phyloP scores from a whole-genome alignment of 1,284 basidiomycete species.

The Apiotrichum porosum region DNA sequence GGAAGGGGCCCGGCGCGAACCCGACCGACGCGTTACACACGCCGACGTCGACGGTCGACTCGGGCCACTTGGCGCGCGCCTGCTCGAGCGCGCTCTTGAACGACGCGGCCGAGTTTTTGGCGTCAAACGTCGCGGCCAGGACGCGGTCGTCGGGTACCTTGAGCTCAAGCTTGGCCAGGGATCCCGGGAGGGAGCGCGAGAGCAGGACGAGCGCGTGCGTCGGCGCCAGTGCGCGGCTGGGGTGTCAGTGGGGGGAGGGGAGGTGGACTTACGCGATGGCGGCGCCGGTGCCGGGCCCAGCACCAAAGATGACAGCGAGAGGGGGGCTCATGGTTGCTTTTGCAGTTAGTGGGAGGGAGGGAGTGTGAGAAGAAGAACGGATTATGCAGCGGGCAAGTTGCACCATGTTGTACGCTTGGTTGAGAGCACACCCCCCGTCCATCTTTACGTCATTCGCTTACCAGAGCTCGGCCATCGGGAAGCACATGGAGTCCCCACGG shows the following conservation, averaged over 20 bases:
- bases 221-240: slow-evolving; percentile 29
- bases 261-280: slow-evolving; percentile 22
- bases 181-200: slow-evolving; percentile 40
- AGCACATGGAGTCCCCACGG: too few relatives aligned
- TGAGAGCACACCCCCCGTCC: too few relatives aligned
- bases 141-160: slow-evolving; percentile 21
- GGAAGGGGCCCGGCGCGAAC: slow-evolving; percentile 31
- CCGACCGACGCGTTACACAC: slow-evolving; percentile 35
- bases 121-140: slow-evolving; percentile 29
- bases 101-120: slow-evolving; percentile 14
- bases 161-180: slow-evolving; percentile 27
- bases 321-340: slow-evolving; percentile 5
- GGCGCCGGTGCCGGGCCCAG: slow-evolving; percentile 38
- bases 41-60: slow-evolving; percentile 35
- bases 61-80: slow-evolving; percentile 34
- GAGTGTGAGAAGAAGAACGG: too few relatives aligned
- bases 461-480: too few relatives aligned
- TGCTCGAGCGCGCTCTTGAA: slow-evolving; percentile 29
- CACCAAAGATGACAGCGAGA: slow-evolving; percentile 41
- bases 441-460: too few relatives aligned
- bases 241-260: neutral
- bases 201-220: slow-evolving; percentile 44
- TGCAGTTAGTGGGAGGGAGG: too few relatives aligned
- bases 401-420: too few relatives aligned
- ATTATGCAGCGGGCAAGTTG: too few relatives aligned